Evolutionary conservation across 2,329 filamentous ascomycete genomes (phyloP).

Genomic region (Xylariaceae sp.): DNA sequence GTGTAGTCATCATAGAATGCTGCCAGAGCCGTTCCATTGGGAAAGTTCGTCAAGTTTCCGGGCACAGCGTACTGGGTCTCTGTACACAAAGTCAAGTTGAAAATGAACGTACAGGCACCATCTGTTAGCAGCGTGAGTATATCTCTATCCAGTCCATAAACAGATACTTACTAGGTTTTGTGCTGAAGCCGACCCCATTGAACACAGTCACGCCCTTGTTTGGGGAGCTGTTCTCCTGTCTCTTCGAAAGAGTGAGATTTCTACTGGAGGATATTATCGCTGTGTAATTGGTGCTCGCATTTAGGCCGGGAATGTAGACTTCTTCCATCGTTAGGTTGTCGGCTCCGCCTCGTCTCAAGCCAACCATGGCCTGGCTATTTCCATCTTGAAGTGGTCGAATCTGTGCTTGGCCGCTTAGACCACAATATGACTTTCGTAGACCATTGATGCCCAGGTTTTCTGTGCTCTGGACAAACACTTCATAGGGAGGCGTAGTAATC

Average conservation of each 20-base stretch:
- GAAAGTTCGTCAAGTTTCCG: slow-evolving; percentile 62
- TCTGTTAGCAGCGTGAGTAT: slow-evolving; percentile 13
- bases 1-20: slow-evolving; percentile 77
- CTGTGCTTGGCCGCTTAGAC: slow-evolving; percentile 62
- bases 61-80: slow-evolving; percentile 90
- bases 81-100: slow-evolving; percentile 82
- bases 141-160: neutral
- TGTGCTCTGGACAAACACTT: slow-evolving; percentile 69
- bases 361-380: slow-evolving; percentile 46
- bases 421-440: slow-evolving; percentile 77
- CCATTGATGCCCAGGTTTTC: slow-evolving; percentile 61
- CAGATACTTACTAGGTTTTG: slow-evolving; percentile 61
- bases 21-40: slow-evolving; percentile 58
- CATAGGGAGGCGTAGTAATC: slow-evolving; percentile 60
- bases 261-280: slow-evolving; percentile 64
- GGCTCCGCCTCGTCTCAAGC: slow-evolving; percentile 65
- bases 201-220: slow-evolving; percentile 72
- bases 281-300: slow-evolving; percentile 65
- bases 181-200: slow-evolving; percentile 66
- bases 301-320: slow-evolving; percentile 76
- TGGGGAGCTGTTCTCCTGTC: slow-evolving; percentile 51
- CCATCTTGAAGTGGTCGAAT: slow-evolving; percentile 56
- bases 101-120: slow-evolving; percentile 70
- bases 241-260: slow-evolving; percentile 43
- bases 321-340: slow-evolving; percentile 75